Conservation (phyloP, 116 monocot genomes). For the Posidonia oceanica region DNA sequence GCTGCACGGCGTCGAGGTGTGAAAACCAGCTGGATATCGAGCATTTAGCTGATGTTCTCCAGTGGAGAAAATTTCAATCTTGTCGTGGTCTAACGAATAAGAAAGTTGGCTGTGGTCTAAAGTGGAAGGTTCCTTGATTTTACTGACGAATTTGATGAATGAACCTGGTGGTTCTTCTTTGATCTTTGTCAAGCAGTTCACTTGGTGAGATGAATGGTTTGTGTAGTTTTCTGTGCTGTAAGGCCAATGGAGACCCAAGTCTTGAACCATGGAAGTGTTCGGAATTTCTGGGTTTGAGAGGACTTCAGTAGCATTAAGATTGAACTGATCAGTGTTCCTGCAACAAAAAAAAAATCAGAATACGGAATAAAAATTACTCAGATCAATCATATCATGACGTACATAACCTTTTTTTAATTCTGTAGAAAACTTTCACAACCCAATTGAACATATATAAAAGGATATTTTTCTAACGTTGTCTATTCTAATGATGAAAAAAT, state of each 20-base stretch:
- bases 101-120: not conserved
- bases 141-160: not conserved
- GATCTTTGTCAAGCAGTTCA: slow-evolving; percentile 7
- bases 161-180: slow-evolving; percentile 23
- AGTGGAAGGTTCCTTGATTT: not conserved
- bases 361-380: too few relatives aligned
- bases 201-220: slow-evolving; percentile 8
- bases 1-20: too few relatives aligned
- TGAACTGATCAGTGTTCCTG: slow-evolving; percentile 23
- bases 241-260: slow-evolving; percentile 45
- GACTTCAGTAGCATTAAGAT: slow-evolving; percentile 11
- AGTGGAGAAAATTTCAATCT: too few relatives aligned
- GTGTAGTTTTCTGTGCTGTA: slow-evolving; percentile 9
- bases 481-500: too few relatives aligned
- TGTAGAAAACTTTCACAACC: too few relatives aligned
- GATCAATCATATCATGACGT: too few relatives aligned
- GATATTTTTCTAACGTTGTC: too few relatives aligned
- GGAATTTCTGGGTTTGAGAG: slow-evolving; percentile 14
- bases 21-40: too few relatives aligned
- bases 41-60: not conserved
- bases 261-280: slow-evolving; percentile 28
- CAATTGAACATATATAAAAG: too few relatives aligned
- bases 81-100: not conserved
- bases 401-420: too few relatives aligned
- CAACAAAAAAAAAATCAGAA: not conserved